phyloP scores from a whole-genome alignment of 768 basidiomycete genomes.

The Cystobasidiopsis lactophilus region DNA sequence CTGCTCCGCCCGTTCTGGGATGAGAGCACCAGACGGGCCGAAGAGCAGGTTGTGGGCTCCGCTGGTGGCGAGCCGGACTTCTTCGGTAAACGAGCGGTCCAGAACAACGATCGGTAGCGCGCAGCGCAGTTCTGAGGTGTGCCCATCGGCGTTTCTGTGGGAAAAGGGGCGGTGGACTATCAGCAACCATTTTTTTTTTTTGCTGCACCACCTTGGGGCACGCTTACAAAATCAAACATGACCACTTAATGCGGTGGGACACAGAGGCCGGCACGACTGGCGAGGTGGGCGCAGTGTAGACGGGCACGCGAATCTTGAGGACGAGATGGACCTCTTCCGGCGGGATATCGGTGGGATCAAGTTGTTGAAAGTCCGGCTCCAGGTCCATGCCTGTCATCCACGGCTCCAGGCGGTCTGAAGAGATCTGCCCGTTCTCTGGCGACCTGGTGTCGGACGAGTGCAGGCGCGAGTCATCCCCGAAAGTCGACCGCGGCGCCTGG shows the following conservation, averaged over 20 bases:
- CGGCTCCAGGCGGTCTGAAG: too few species aligned
- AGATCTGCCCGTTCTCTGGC: too few species aligned
- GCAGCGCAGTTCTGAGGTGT: conserved; percentile 82
- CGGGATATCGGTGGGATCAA: background rate
- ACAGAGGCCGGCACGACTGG: conserved; percentile 50
- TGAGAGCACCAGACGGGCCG: conserved; percentile 25
- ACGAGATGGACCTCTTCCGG: conserved; percentile 33
- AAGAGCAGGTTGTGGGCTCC: conserved; percentile 52
- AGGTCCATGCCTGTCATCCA: conserved; percentile 7
- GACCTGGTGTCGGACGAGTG: too few species aligned
- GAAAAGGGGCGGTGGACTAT: conserved; percentile 75
- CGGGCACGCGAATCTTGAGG: conserved; percentile 37
- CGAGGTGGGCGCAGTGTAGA: conserved; percentile 42
- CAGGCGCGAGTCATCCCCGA: too few species aligned
- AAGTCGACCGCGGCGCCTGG: background rate
- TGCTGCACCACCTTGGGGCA: too few species aligned
- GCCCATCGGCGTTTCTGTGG: conserved; percentile 68
- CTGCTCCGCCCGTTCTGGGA: conserved; percentile 25
- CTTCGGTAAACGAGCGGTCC: conserved; percentile 45
- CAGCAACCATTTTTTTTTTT: too few species aligned
- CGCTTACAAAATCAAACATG: conserved; percentile 33
- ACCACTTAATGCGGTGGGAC: conserved; percentile 44
- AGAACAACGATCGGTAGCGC: conserved; percentile 73
- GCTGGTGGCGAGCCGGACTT: conserved; percentile 50
- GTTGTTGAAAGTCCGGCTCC: background rate